Conservation (phyloP, 768 basidiomycete genomes). For the Suillus subluteus region DNA sequence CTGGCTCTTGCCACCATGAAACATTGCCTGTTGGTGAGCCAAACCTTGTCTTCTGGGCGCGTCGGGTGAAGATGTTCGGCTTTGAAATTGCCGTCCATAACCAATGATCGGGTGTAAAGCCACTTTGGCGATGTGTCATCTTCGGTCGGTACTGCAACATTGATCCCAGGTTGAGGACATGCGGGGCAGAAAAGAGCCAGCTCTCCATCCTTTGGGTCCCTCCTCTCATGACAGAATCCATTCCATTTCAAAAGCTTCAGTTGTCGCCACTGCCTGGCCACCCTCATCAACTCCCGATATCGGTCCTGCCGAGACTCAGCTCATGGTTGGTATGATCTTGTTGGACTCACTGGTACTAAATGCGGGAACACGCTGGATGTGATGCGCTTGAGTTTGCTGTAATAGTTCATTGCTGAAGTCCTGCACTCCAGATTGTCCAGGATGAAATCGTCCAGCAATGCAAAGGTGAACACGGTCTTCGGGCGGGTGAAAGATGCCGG, state of each 20-base stretch:
- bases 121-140: no score
- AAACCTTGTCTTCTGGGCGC: no score
- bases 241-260: constrained; percentile 26
- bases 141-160: no score
- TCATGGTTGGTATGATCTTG: no score
- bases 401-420: constrained; percentile 2
- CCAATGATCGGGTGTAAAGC: no score
- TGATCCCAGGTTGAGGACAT: no score
- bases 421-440: constrained; percentile 6
- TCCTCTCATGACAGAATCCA: constrained; percentile 11
- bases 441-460: constrained; percentile 8
- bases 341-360: background rate
- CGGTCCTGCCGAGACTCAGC: background rate
- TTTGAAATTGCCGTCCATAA: no score
- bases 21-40: no score
- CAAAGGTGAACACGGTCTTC: background rate
- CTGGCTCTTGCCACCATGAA: no score
- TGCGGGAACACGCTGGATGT: background rate
- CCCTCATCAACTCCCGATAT: constrained; percentile 22
- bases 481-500: background rate
- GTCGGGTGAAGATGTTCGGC: no score
- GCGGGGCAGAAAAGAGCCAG: constrained; percentile 3
- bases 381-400: background rate
- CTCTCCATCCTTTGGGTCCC: background rate
- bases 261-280: constrained; percentile 20